Base-by-base conservation (phyloP, 2,329 filamentous ascomycete species). In the Penicillium crustosum region DNA sequence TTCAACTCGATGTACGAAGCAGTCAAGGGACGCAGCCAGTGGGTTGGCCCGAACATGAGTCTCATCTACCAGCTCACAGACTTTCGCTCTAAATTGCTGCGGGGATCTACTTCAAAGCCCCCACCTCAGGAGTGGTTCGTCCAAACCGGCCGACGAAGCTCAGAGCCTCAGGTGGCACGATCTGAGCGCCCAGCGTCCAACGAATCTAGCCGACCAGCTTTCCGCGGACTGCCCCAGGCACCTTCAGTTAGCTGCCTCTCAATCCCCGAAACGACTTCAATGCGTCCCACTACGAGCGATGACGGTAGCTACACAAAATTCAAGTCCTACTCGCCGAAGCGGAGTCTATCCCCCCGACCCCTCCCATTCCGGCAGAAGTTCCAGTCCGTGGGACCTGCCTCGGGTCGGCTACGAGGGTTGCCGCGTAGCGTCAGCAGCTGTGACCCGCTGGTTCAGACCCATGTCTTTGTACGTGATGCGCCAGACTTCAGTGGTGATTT, bases 11-110 rank as follows among this genome's bases (percentile, higher is more conserved):
- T 86, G 60, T 88, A 88, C 66, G 83, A 86, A 70, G 77, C 80
- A 41, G 84, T 87, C 31, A 88, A 88, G 73, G 80, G 78, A 66
- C 79, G 83, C 59, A 88, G 85, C 75, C 83, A 83, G 68, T 88
- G 85, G 85, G 86, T 88, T 44, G 85, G 85, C 2, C 85, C 85
- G 1, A 88, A 88, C 69, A 88, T 88, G 85, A 87, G 86, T 63
- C 75, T 88, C 55, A 88, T 88, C 68, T 88, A 88, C 78, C 85
- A 88, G 67, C 76, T 88, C 48, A 86, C 86, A 31, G 85, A 88
- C 69, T 88, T 87, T 68, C 79, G 84, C 53, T 69, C 73, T 15
- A 74, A 74, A 42, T 61, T 79, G 36, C 54, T 72, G 56, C 68
- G 75, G 49, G 67, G 69, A 29, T 65, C 66, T 12, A 60, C 67